These are phyloP conservation scores for Colletotrichum neosansevieriae DNA, from an alignment of 2,329 filamentous ascomycete genomes.

Conservation along the genomic window DNA sequence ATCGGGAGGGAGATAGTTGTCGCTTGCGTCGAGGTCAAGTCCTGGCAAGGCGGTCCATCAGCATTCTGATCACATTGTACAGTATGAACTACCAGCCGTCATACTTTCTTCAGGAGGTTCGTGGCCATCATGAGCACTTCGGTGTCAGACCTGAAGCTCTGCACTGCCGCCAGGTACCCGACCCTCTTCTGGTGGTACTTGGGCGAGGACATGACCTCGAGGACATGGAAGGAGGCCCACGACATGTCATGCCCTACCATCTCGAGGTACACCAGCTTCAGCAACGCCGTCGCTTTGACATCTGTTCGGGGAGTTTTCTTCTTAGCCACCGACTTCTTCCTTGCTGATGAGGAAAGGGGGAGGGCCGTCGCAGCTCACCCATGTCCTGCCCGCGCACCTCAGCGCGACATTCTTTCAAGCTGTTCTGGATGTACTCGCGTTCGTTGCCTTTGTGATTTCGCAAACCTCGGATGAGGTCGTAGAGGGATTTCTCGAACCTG, in stretches of 20 bases:
- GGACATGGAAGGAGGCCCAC: conserved; percentile 97
- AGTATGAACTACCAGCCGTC: conserved; percentile 4
- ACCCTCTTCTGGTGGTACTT: conserved; percentile 97
- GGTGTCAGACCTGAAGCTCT: conserved; percentile 95
- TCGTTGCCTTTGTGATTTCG: conserved; percentile 96
- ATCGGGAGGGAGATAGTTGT: conserved; percentile 89
- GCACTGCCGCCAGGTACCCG: conserved; percentile 93
- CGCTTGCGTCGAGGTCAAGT: conserved; percentile 78
- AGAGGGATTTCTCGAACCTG: conserved; percentile 99
- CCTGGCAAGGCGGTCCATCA: conserved; percentile 57
- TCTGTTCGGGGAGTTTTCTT: conserved; percentile 63
- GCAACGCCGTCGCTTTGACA: conserved; percentile 92
- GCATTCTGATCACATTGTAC: neutral
- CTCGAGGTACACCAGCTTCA: conserved; percentile 97
- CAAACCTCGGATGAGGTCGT: conserved; percentile 97
- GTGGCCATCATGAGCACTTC: conserved; percentile 98
- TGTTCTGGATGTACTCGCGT: conserved; percentile 93
- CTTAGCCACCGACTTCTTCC: conserved; percentile 23
- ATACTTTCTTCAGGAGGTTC: conserved; percentile 92
- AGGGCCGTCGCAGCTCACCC: conserved; percentile 66
- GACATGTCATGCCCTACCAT: conserved; percentile 99
- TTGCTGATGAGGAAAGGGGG: neutral
- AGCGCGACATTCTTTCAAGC: conserved; percentile 92
- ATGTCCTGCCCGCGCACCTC: conserved; percentile 95
- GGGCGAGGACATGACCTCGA: conserved; percentile 97